Percentiles rank a stretch among this genome's conserved stretches.
Evolutionary conservation across 192 early-diverging fungal genomes (phyloP).

Genomic region (Mortierella hygrophila): DNA sequence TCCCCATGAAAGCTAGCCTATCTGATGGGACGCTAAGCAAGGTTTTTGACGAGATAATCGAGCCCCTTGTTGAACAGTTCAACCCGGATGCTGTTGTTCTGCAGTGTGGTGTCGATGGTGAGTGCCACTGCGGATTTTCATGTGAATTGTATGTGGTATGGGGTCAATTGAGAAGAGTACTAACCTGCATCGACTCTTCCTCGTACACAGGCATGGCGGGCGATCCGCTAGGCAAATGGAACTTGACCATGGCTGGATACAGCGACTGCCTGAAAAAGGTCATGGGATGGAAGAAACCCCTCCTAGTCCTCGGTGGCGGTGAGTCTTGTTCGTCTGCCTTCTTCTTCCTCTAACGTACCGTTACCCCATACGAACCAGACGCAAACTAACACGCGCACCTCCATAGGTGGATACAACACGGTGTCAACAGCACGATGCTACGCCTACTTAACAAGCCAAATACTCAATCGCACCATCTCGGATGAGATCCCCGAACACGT

Average conservation of each 20-base stretch:
- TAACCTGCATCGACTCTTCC: neutral
- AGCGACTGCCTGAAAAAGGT: conserved; percentile 50
- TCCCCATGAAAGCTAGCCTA: conserved; percentile 79
- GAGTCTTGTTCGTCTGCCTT: neutral
- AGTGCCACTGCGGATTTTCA: neutral
- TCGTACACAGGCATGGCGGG: conserved; percentile 44
- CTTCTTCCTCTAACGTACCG: conserved; percentile 51
- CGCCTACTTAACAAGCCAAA: conserved; percentile 81
- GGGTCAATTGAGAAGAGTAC: neutral
- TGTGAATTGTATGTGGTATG: neutral
- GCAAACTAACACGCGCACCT: neutral
- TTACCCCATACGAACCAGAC: conserved; percentile 40
- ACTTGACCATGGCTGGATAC: conserved; percentile 43
- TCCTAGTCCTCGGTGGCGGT: conserved; percentile 58
- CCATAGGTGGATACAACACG: conserved; percentile 74
- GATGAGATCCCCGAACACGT: conserved; percentile 57
- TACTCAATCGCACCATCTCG: conserved; percentile 40
- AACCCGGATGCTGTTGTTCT: conserved; percentile 79
- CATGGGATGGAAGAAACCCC: conserved; percentile 47
- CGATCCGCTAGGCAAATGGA: conserved; percentile 58
- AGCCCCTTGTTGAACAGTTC: conserved; percentile 66
- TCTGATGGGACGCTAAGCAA: conserved; percentile 72
- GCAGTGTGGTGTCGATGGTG: conserved; percentile 80
- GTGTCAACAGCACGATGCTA: conserved; percentile 83
- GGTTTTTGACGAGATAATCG: conserved; percentile 73